phyloP scores from a whole-genome alignment of 2,329 filamentous ascomycete genomes.

The Claviceps humidiphila region DNA sequence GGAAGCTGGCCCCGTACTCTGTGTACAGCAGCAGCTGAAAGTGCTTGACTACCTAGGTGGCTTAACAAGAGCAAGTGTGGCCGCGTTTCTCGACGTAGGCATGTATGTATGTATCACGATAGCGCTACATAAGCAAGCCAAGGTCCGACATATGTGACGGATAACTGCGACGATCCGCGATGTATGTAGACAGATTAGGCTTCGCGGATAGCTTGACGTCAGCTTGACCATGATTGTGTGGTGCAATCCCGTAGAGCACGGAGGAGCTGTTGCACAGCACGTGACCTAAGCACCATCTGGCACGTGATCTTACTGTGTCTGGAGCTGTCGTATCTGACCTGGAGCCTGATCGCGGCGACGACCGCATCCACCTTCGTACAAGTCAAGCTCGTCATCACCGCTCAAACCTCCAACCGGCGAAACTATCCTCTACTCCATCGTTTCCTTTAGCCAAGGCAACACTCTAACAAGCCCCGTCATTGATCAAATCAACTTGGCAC shows the following conservation, averaged over 20 bases:
- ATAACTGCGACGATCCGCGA: no score
- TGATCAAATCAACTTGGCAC: neutral
- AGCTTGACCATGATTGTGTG: no score
- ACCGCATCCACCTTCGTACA: constrained; percentile 13
- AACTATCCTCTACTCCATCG: neutral
- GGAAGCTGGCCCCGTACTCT: neutral
- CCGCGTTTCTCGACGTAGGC: neutral
- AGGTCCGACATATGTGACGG: no score
- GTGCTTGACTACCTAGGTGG: neutral
- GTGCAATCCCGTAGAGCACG: no score
- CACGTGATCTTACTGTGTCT: neutral
- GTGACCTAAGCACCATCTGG: neutral
- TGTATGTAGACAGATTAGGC: no score
- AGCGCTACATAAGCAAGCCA: no score
- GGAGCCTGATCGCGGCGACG: constrained; percentile 25
- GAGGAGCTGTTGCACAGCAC: neutral
- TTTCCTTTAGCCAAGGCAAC: neutral
- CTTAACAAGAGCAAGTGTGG: neutral
- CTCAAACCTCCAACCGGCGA: constrained; percentile 1
- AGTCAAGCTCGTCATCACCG: constrained; percentile 12
- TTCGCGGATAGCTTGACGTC: no score
- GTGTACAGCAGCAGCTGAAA: neutral
- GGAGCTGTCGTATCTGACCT: constrained; percentile 32
- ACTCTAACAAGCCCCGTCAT: neutral
- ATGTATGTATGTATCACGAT: no score